phyloP scores from a whole-genome alignment of 2,329 filamentous ascomycete species.

The Ascochyta koolunga region DNA sequence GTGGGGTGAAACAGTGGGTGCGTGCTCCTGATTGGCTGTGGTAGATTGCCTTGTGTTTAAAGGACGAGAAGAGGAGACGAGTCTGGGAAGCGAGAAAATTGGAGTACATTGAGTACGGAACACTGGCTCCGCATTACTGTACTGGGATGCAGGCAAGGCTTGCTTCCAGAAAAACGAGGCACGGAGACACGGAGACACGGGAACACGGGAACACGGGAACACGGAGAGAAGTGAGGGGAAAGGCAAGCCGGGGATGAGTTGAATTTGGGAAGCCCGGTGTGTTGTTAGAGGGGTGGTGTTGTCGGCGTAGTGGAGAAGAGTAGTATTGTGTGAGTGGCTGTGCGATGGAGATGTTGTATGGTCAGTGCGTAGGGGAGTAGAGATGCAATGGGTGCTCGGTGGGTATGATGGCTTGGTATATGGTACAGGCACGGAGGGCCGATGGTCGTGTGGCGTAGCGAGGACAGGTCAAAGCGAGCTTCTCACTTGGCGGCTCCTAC shows the following conservation, averaged over 20 bases:
- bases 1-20: neutral
- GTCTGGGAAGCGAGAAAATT: neutral
- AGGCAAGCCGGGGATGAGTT: too few relatives aligned
- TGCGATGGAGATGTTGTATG: too few relatives aligned
- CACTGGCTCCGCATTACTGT: neutral
- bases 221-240: neutral
- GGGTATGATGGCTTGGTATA: neutral
- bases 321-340: too few relatives aligned
- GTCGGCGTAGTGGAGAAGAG: too few relatives aligned
- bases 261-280: too few relatives aligned
- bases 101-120: constrained; percentile 1
- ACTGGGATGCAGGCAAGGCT: neutral
- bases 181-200: neutral
- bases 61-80: constrained; percentile 4
- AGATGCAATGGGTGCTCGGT: too few relatives aligned
- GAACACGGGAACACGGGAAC: too few relatives aligned
- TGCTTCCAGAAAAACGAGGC: too few relatives aligned
- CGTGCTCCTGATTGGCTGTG: constrained; percentile 1
- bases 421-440: neutral
- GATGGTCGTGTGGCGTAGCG: too few relatives aligned
- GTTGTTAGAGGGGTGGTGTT: too few relatives aligned
- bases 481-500: neutral
- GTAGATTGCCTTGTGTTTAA: constrained; percentile 7
- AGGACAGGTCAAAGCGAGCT: too few relatives aligned
- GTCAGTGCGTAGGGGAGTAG: too few relatives aligned